Base-by-base conservation (phyloP, 345 rosid genomes). In the Pugionium cornutum region DNA sequence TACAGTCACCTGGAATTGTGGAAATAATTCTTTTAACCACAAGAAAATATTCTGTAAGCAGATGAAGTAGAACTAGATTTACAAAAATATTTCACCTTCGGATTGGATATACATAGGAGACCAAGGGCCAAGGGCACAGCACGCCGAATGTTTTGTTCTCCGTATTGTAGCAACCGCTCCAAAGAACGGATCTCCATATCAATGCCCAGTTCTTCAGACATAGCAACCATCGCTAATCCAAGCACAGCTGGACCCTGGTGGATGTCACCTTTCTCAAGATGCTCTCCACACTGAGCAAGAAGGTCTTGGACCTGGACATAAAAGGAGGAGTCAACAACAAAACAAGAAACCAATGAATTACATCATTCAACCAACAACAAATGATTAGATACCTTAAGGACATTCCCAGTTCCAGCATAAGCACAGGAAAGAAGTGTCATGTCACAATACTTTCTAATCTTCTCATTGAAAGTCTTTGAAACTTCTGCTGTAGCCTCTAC, bases 111-210 rank as follows among this genome's bases (percentile, higher is more conserved):
- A 73, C 98, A 95, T 7, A 95, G 83, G 58, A 95, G 97, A 62
- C 95, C 97, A 72, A 95, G 97, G 26, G 99, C 97, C 78, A 95
- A 80, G 9, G 97, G 99, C 80, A 95, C 96, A 54, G 91, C 95
- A 10, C 91, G 83, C 3, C 96, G 86, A 42, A 91, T 95, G 80
- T 86, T 86, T 69, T 91, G 97, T 75, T 95, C 96, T 48, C 98
- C 96, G 48, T 91, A 95, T 77, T 89, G 97, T 68, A 95, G 77
- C 77, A 91, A 85, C 65, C 89, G 91, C 79, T 95, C 98, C 50
- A 95, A 61, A 9, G 99, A 89, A 63, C 96, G 96, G 70, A 95
- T 91, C 72, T 92, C 91, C 97, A 95, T 95, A 69, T 95, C 99
- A 75, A 82, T 73, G 45, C 98, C 98, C 74, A 95, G 64, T 76